A percentile compares a stretch with the other conserved stretches of the same genome.
These are phyloP conservation scores for Trichoderma guizhouense DNA, from an alignment of 2,329 filamentous ascomycete genomes.

Conservation along the genomic window DNA sequence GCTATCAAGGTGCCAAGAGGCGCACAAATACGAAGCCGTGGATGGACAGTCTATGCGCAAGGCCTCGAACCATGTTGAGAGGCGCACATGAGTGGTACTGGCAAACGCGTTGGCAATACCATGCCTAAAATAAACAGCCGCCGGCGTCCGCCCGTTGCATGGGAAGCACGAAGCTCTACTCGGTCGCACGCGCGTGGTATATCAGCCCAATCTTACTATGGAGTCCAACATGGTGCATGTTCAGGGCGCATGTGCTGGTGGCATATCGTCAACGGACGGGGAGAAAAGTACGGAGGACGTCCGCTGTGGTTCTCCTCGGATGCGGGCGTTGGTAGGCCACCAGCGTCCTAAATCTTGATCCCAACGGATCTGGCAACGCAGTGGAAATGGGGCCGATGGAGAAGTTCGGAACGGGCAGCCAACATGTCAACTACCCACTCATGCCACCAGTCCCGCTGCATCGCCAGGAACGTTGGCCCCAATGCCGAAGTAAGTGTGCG, in stretches of 20 bases:
- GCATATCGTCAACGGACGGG: not conserved
- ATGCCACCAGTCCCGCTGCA: constrained; percentile 18
- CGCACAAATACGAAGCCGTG: not conserved
- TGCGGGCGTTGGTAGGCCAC: constrained; percentile 11
- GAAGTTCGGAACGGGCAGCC: constrained; percentile 17
- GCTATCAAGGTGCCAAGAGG: not conserved
- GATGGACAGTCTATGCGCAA: not conserved
- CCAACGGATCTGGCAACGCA: constrained; percentile 18
- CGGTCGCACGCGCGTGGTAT: not conserved
- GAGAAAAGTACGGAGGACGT: not conserved
- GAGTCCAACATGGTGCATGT: not conserved
- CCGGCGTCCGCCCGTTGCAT: not conserved
- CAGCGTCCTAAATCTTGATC: constrained; percentile 5
- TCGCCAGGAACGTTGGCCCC: constrained; percentile 19
- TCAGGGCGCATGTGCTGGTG: not conserved
- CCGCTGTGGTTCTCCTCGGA: not conserved
- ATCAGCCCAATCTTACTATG: constrained; percentile 1
- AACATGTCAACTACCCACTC: constrained; percentile 17
- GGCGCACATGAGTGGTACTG: not conserved
- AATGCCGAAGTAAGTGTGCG: constrained; percentile 16
- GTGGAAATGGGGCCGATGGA: constrained; percentile 18
- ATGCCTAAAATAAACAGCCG: not conserved
- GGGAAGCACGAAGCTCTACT: not conserved
- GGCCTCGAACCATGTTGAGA: not conserved
- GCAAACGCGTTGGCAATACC: not conserved